Base-by-base conservation (phyloP, 805 yeast species). In the Metschnikowia hibisci region DNA sequence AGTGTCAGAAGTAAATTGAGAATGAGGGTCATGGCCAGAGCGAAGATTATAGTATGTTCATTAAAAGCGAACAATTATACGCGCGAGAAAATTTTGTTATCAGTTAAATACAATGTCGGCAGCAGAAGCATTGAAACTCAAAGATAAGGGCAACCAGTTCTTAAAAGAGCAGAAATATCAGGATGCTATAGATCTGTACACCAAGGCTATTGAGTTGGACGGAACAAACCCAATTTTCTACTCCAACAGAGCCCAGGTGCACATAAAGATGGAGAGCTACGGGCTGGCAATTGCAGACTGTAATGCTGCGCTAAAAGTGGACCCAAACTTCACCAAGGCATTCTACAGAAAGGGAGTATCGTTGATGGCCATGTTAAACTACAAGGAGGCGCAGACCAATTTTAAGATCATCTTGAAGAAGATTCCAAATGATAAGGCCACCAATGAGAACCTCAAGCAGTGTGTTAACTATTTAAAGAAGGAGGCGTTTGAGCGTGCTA, bases 201-300 rank as follows among this genome's bases (percentile, higher is more conserved):
- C 91, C 1, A 61, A 73, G 47, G 97, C 96, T 7, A 84, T 91
- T 28, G 82, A 73, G 23, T 51, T 83, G 11, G 83, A 83, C 51
- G 62, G 74, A 10, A 52, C 66, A 4, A 81, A 82, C 40, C 78
- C 86, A 2, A 74, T 82, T 26, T 80, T 83, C 49, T 87, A 72
- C 58, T 82, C 96, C 8, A 91, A 91, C 64, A 74, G 96, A 50
- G 96, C 98, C 0, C 89, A 88, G 60, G 96, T 88, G 1, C 83
- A 89, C 53, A 80, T 91, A 57, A 87, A 88, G 56, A 62, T 82
- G 43, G 99, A 91, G 61, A 83, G 82, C 55, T 90, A 84, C 61
- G 98, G 96, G 3, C 71, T 79, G 42, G 95, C 96, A 0, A 76
- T 90, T 2, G 69, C 63, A n/a, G 96, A 90, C 61, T 82, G 95